Percentiles rank a stretch among this genome's conserved stretches.
Evolutionary conservation across 352 stramenopile genomes (phyloP).

Genomic region (Pythium vanterpoolii): DNA sequence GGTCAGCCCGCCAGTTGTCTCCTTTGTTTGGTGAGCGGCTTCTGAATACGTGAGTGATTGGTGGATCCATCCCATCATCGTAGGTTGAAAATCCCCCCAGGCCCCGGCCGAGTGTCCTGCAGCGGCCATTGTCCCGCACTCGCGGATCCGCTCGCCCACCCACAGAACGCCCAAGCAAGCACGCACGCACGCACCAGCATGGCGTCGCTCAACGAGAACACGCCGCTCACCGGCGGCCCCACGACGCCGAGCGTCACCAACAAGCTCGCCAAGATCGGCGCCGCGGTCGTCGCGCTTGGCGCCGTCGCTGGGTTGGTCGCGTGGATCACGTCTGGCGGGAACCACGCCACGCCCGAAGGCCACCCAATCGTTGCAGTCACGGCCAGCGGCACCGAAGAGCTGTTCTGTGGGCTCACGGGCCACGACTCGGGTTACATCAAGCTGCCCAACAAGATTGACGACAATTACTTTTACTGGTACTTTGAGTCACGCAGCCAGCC

Average conservation of each 20-base stretch:
- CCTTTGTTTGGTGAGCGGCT: constrained; percentile 19
- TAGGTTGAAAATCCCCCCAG: too few species aligned
- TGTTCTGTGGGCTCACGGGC: constrained; percentile 27
- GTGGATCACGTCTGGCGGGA: constrained; percentile 6
- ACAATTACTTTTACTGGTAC: constrained; percentile 75
- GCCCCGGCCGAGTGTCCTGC: too few species aligned
- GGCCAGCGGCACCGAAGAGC: constrained; percentile 23
- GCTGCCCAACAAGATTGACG: constrained; percentile 28
- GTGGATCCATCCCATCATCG: constrained; percentile 1
- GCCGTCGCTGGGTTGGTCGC: constrained; percentile 15
- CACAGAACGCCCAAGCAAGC: background rate
- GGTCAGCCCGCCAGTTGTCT: constrained; percentile 4
- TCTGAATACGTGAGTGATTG: background rate
- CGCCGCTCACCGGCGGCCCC: constrained; percentile 13
- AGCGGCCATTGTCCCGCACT: constrained; percentile 1
- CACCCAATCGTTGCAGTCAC: constrained; percentile 9
- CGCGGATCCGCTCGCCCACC: constrained; percentile 10
- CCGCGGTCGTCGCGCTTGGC: constrained; percentile 7
- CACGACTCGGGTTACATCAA: constrained; percentile 18
- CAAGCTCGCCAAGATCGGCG: constrained; percentile 21
- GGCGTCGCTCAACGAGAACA: constrained; percentile 16
- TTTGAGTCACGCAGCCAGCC: constrained; percentile 39
- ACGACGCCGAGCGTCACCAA: constrained; percentile 2
- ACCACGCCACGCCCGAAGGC: background rate
- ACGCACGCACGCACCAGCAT: background rate